These are phyloP conservation scores for Jatropha curcas DNA, from an alignment of 345 rosid genomes.

Conservation along the genomic window DNA sequence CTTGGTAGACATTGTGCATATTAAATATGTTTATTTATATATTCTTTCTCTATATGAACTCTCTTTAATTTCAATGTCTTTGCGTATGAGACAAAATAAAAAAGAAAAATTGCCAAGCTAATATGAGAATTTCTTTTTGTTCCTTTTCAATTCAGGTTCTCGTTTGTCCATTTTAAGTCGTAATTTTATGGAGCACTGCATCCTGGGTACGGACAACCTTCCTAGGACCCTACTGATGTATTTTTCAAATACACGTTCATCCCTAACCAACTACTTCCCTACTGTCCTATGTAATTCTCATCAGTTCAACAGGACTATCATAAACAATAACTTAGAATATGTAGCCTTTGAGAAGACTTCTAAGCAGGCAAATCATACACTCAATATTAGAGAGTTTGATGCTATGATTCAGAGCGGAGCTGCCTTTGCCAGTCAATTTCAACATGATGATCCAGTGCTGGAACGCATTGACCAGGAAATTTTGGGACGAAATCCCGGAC, in stretches of 20 bases:
- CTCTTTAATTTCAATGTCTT: no score
- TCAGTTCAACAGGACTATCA: slow-evolving; percentile 56
- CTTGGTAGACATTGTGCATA: no score
- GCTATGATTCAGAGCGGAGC: slow-evolving; percentile 78
- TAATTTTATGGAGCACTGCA: slow-evolving; percentile 66
- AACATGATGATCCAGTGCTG: slow-evolving; percentile 52
- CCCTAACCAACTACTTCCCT: slow-evolving; percentile 76
- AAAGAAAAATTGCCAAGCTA: neutral
- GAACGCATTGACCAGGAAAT: slow-evolving; percentile 75
- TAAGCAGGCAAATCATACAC: slow-evolving; percentile 36
- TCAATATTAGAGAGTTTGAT: slow-evolving; percentile 61
- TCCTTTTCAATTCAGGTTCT: slow-evolving; percentile 62
- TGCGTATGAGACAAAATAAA: neutral
- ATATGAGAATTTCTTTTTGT: neutral
- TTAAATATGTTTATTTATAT: no score
- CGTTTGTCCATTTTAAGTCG: slow-evolving; percentile 72
- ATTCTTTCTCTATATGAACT: neutral
- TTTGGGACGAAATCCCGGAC: slow-evolving; percentile 52
- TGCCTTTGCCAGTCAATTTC: slow-evolving; percentile 68
- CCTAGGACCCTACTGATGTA: slow-evolving; percentile 94
- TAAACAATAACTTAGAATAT: slow-evolving; percentile 71
- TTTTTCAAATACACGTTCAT: slow-evolving; percentile 73
- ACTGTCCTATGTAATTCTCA: slow-evolving; percentile 73
- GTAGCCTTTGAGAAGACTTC: slow-evolving; percentile 47
- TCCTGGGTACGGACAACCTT: slow-evolving; percentile 83